Evolutionary conservation across 805 yeast species (phyloP), one percentile per base, ranked within the genome.

Genomic region (Lipomyces orientalis): DNA sequence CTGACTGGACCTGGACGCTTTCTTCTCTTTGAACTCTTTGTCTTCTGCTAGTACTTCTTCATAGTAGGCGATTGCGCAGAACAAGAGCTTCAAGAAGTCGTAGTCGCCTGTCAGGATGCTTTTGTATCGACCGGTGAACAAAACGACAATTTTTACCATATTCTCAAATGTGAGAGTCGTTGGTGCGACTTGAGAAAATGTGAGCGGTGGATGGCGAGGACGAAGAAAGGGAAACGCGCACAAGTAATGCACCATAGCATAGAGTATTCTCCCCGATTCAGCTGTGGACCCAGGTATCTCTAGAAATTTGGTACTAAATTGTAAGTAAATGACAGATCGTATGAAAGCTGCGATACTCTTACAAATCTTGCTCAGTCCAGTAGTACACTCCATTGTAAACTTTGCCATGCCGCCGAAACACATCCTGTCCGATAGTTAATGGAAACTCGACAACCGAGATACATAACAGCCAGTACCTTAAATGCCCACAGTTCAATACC

Each of bases 151-250:
- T 69, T 86, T 83, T 14, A 83, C 66, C 55, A 86, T 64, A 2
- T 82, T 83, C 2, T 79, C 77, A 2, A 78, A 78, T 0, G 80
- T 76, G 7, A 85, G 74, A 2, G 78, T 71, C 10, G 74, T 75
- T 4, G 73, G 74, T 37, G 71, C 66, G 12, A 57, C 43, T n/a
- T 62, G 64, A 4, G 67, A 58, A 25, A 66, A 58, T 6, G 70
- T 58, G 14, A 68, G 29, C 6, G 71, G 71, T 1, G 67, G 62
- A 22, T 39, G 60, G 7, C 75, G 70, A 19, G 79, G 80, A 29
- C 78, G 75, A 7, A 86, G 65, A 62, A 86, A 80, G 0, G 91
- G 91, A 71, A 83, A 85, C 34, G 79, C 78, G 0, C 86, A 82
- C 35, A 89, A 63, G 4, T 81, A 80, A 37, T 77, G 75, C 16